Base-by-base conservation (phyloP, 129 eudicot species). In the Chrysanthemum lavandulifolium region DNA sequence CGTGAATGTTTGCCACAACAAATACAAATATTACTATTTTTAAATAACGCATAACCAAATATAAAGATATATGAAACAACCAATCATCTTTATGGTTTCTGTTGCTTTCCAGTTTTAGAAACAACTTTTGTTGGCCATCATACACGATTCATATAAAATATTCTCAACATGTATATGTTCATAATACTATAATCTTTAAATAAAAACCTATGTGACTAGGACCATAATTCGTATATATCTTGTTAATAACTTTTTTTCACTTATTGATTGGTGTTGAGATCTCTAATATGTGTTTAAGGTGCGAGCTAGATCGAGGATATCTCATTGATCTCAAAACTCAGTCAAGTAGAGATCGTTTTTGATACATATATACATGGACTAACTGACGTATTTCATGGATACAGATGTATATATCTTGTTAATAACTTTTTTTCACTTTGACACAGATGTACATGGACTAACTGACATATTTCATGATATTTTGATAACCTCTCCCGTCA, bases 1-100 rank as follows among this genome's bases (percentile, higher is more conserved):
- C 76, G 84, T 83, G 88, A 78, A 80, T 75, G 81, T 75, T 74
- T 80, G 85, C 87, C 83, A 79, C 72, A 58, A 67, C 67, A 67
- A 76, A 68, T 69, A 68, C 69, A 76, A 3, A 58, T 25, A 57
- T 45, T 10, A 65, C 72, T 75, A 62, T 50, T 63, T 19, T 18
- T 36, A 65, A 36, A 66, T 45, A 54, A 53, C 25, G 65, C 27
- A 54, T 7, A 65, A 43, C 43, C 13, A 65, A 40, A 51, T 33
- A 14, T 23, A 48, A 73, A 61, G 25, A 73, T 13, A 51, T 53
- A 56, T 2, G 7, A 57, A 16, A 61, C 67, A 76, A 59, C 52
- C 67, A 55, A 10, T 67, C 80, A 27, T 66, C 60, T 76, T 67
- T 67, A 58, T 76, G 68, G 56, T 67, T 56, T 56, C 2, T 65